Base-by-base conservation (phyloP, 208 protist genomes). In the Trypanosoma vivax region DNA sequence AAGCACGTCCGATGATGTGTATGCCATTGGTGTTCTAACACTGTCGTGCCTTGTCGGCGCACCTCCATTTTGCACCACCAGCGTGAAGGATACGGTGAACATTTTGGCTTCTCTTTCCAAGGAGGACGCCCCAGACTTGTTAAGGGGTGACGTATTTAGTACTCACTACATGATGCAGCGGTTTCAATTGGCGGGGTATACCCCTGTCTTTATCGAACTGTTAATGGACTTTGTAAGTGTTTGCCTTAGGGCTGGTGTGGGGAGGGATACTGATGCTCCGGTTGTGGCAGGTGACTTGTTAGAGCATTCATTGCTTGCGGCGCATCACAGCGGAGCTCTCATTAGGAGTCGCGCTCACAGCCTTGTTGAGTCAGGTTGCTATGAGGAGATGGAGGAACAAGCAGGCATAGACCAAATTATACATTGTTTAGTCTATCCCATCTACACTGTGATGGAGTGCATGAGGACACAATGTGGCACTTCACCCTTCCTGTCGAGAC, bases 1-100 rank as follows among this genome's bases (percentile, higher is more conserved):
- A 24, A 57, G 52, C 4, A 24, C 46, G 2, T 45, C 51, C 0
- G 85, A 92, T 47, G 85, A 92, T 61, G 38, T 92, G n/a, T 85
- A 89, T 49, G 80, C 85, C n/a, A 49, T 89, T 11, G 85, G 75
- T 31, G 68, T 76, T 53, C 50, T 89, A 0, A 63, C 68, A 18
- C 50, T 89, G 9, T 42, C 67, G 1, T 66, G 83, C 23, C 50
- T 79, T 19, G 5, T 68, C 7, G 85, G 81, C n/a, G 65, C 80
- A 1, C 85, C 85, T 11, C 59, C 74, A 30, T 78, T 88, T 37
- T 70, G 85, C 50, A 65, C 53, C 4, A 39, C 42, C 3, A 65
- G 60, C 0, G 35, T 82, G 24, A 65, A 64, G 31, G 75, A 74
- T 11, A 71, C 71, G 21, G 39, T 58, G 16, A 27, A 67, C 9